Evolutionary conservation across 371 early-diverging fungal species (phyloP).

Genomic region (Saksenaea vasiformis): DNA sequence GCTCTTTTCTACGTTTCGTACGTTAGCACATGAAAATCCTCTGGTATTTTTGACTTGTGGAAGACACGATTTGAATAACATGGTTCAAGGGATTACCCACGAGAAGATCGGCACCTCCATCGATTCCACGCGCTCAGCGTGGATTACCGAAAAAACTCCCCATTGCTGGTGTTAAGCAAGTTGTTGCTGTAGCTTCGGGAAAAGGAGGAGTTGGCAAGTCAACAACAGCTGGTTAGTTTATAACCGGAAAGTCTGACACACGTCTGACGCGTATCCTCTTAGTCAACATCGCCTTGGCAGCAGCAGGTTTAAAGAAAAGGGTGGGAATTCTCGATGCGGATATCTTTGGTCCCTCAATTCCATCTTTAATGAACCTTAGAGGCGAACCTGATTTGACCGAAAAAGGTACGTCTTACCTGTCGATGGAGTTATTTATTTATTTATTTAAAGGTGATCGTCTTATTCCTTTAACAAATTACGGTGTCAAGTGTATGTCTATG

Average conservation of each 20-base stretch:
- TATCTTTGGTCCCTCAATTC: slow-evolving; percentile 90
- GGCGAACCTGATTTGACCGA: slow-evolving; percentile 72
- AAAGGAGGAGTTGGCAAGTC: slow-evolving; percentile 94
- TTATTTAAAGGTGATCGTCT: slow-evolving; percentile 62
- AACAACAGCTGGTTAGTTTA: slow-evolving; percentile 72
- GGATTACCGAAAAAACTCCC: slow-evolving; percentile 69
- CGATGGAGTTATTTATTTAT: too few species aligned
- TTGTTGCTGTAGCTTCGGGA: slow-evolving; percentile 85
- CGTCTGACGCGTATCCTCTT: not conserved
- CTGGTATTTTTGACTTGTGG: slow-evolving; percentile 35
- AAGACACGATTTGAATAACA: not conserved
- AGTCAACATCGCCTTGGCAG: slow-evolving; percentile 83
- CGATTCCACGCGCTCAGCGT: slow-evolving; percentile 61
- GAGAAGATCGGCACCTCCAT: slow-evolving; percentile 39
- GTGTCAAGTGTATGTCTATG: slow-evolving; percentile 91
- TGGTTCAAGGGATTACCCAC: slow-evolving; percentile 37
- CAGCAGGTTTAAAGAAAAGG: slow-evolving; percentile 58
- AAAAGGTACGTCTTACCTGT: too few species aligned
- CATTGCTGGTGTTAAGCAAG: slow-evolving; percentile 68
- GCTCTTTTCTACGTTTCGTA: slow-evolving; percentile 39
- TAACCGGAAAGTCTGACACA: not conserved
- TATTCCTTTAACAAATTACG: slow-evolving; percentile 78
- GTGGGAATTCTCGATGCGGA: slow-evolving; percentile 91
- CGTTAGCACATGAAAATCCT: slow-evolving; percentile 57
- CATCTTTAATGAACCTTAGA: slow-evolving; percentile 79